phyloP scores from a whole-genome alignment of 2,329 filamentous ascomycete species.

The Scolecobasidium constrictum region DNA sequence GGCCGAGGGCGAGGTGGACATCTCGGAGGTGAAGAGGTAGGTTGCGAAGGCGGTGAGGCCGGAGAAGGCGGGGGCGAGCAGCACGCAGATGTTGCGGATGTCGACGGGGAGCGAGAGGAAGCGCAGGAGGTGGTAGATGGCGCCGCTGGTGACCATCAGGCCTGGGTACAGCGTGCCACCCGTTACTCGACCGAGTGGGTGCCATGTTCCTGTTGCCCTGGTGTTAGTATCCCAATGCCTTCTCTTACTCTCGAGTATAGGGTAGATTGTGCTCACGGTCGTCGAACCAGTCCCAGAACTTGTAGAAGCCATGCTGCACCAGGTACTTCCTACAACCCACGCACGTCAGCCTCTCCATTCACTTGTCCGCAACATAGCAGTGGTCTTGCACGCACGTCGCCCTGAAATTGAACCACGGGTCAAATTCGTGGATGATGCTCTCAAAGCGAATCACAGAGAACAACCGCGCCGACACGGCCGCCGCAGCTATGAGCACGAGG shows the following conservation, averaged over 20 bases:
- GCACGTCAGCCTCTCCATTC: not conserved
- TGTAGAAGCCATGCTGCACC: slow-evolving; percentile 92
- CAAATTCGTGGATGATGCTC: slow-evolving; percentile 99
- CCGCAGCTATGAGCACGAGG: slow-evolving; percentile 79
- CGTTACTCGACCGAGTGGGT: slow-evolving; percentile 94
- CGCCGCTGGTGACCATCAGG: slow-evolving; percentile 96
- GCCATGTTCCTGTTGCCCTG: slow-evolving; percentile 71
- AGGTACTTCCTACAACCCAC: slow-evolving; percentile 76
- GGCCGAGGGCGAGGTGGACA: slow-evolving; percentile 89
- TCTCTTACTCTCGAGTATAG: slow-evolving; percentile 5
- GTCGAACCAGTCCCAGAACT: slow-evolving; percentile 99
- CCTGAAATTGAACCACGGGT: slow-evolving; percentile 99
- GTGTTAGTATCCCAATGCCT: slow-evolving; percentile 6
- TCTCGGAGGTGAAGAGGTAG: slow-evolving; percentile 93
- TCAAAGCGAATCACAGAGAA: slow-evolving; percentile 95
- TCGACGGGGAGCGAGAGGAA: slow-evolving; percentile 86
- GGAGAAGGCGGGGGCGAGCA: slow-evolving; percentile 89
- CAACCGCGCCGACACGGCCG: slow-evolving; percentile 82
- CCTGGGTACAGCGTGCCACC: slow-evolving; percentile 98
- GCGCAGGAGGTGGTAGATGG: slow-evolving; percentile 88
- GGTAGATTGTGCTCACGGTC: slow-evolving; percentile 52
- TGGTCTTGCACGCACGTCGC: slow-evolving; percentile 48
- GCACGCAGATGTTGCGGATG: slow-evolving; percentile 96
- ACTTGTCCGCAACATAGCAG: not conserved
- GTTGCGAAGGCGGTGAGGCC: slow-evolving; percentile 86